Base-by-base conservation (phyloP, 2,329 filamentous ascomycete species). In the Colletotrichum sp. region DNA sequence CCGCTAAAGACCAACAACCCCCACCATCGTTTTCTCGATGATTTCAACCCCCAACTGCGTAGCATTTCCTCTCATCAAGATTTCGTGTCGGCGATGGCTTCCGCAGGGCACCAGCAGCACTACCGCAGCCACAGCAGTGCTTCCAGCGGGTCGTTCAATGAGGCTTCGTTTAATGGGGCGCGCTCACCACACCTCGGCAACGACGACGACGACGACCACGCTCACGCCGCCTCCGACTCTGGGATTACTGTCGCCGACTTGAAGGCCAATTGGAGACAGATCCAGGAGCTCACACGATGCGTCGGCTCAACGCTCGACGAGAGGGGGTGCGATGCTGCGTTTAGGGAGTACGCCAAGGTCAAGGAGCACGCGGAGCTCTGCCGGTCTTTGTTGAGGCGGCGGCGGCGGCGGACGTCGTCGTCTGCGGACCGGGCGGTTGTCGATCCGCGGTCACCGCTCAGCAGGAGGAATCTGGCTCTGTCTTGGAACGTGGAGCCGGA, bases 331-430 rank as follows among this genome's bases (percentile, higher is more conserved):
- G 88, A 89, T 72, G 81, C 83, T 5, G 85, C 85, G 7, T 89
- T 86, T 78, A 85, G 86, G 28, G 83, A 87, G 8, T 89, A 88
- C 63, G 78, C 79, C 68, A 89, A 85, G 76, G 78, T 86, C 64
- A 85, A 82, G 48, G 70, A 69, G n/a, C 52, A 72, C 28, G 60
- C 55, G 8, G 24, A 36, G 15, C 24, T 68, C 7, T 73, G 68
- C 24, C 66, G 59, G 30, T 32, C 60, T 5, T 57, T 77, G 30
- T 22, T 71, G 26, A 26, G 28, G 59, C 12, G 28, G 12, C 28
- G 10, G 30, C 28, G 4, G 18, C 26, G 18, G 63, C n/a, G 16
- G 16, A 34, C 30, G 12, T 60, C 16, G 48, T 22, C 26, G 2
- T 24, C 18, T 68, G 65, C 36, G 2, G n/a, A 13, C 4, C 62